Evolutionary conservation across 2,329 filamentous ascomycete genomes (phyloP).

Genomic region (Cladosporium sp.): DNA sequence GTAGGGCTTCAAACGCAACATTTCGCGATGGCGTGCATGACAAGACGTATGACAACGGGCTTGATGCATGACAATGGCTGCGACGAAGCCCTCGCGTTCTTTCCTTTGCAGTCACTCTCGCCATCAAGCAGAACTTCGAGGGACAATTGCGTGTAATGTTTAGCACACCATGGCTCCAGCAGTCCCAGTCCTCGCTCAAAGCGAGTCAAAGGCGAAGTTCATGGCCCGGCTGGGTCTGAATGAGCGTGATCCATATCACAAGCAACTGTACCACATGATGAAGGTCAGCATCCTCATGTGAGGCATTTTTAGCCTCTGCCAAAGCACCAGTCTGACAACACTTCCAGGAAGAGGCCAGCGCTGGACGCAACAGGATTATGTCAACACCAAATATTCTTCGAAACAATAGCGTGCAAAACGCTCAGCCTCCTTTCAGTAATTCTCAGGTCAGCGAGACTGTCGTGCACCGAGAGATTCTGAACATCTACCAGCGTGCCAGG

Average conservation of each 20-base stretch:
- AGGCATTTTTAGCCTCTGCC: neutral
- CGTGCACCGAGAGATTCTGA: conserved; percentile 46
- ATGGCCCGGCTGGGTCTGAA: conserved; percentile 45
- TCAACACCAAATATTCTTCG: conserved; percentile 39
- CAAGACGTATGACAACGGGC: neutral
- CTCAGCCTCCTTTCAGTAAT: conserved; percentile 45
- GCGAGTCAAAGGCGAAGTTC: conserved; percentile 47
- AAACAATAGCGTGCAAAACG: conserved; percentile 36
- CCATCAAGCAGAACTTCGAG: neutral
- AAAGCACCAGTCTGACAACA: neutral
- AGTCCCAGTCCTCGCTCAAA: conserved; percentile 41
- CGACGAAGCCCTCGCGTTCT: neutral
- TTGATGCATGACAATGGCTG: neutral
- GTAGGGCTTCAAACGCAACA: neutral
- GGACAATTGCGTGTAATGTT: conserved; percentile 7
- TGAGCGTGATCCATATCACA: conserved; percentile 39
- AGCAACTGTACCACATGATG: conserved; percentile 44
- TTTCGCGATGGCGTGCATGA: conserved; percentile 3
- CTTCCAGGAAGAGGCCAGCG: conserved; percentile 45
- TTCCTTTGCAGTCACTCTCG: neutral
- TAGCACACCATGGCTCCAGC: conserved; percentile 31
- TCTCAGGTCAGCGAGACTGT: conserved; percentile 51
- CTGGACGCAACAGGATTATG: conserved; percentile 45
- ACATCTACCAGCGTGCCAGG: conserved; percentile 43
- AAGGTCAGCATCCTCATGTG: conserved; percentile 37